Evolutionary conservation across 2,329 filamentous ascomycete genomes (phyloP), one percentile per base, ranked within the genome.

Genomic region (Pseudopyricularia cyperi): DNA sequence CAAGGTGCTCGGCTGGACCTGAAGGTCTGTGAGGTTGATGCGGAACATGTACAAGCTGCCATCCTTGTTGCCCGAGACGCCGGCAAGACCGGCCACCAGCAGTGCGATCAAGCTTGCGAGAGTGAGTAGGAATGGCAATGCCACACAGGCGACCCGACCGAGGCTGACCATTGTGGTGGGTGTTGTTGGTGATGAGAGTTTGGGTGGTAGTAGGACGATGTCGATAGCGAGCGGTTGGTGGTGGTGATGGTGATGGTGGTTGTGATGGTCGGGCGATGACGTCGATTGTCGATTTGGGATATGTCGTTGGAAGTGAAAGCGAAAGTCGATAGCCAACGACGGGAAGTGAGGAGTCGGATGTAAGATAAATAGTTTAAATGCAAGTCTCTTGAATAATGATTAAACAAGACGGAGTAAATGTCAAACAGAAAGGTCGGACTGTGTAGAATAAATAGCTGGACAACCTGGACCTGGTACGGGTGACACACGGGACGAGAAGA

Each of bases 111-210:
- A 74, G 54, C 86, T 84, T 57, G 77, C 85, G 60, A 93, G 70
- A 19, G 88, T 91, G 62, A 95, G 77, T 57, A 80, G 73, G 70
- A 95, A 89, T 55, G 91, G 91, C 72, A 89, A 73, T 69, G 87
- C 79, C 69, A 97, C 93, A 71, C 89, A 96, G 66, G 87, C 73
- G 61, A 91, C 80, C 63, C 91, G 81, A 59, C 88, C 90, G 63
- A 79, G 75, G 57, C 65, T 65, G 52, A 57, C 57, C 63, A 62
- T 63, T 52, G 54, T 63, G 52, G 52, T 39, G 52, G 55, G 53
- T 56, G 53, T 56, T 24, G 19, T 33, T 12, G 15, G 46, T 53
- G n/a, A n/a, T n/a, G n/a, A 9, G 44, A 15, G 26, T 48, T 28
- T 48, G 15, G 14, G 15, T 6, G 30, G 30, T 32, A 32, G 11